Evolutionary conservation across 2,329 filamentous ascomycete genomes (phyloP).

Genomic region (Leptodontidium sp.): DNA sequence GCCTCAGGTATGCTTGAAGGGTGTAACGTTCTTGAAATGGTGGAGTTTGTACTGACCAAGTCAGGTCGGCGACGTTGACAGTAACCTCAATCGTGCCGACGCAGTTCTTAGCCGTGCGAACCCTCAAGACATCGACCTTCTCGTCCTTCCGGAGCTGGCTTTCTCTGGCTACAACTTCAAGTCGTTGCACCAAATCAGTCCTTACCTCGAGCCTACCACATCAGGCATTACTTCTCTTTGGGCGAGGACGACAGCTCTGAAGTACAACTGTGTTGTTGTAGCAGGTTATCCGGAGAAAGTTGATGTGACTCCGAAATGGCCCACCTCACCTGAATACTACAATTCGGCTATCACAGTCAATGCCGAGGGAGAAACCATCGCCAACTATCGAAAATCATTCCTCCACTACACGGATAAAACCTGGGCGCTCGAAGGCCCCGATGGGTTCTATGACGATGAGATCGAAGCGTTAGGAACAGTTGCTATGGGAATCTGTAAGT

Average conservation of each 20-base stretch:
- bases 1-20: too few relatives aligned
- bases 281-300: constrained; percentile 79
- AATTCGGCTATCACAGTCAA: constrained; percentile 64
- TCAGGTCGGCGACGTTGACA: too few relatives aligned
- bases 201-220: constrained; percentile 72
- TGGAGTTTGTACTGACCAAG: too few relatives aligned
- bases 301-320: constrained; percentile 59
- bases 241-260: constrained; percentile 72
- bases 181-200: constrained; percentile 70
- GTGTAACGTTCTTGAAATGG: too few relatives aligned
- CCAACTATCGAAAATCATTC: constrained; percentile 67
- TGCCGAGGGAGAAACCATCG: constrained; percentile 64
- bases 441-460: constrained; percentile 57
- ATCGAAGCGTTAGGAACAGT: constrained; percentile 59
- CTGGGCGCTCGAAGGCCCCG: constrained; percentile 63
- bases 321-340: constrained; percentile 60
- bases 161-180: constrained; percentile 72
- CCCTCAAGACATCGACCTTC: too few relatives aligned
- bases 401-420: constrained; percentile 68
- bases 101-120: too few relatives aligned
- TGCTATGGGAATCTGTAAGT: constrained; percentile 67
- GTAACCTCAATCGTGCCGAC: too few relatives aligned
- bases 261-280: constrained; percentile 71
- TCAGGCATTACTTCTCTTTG: constrained; percentile 74
- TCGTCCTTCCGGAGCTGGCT: too few relatives aligned